Base-by-base conservation (phyloP, 192 early-diverging fungal species). In the Coemansia sp. region DNA sequence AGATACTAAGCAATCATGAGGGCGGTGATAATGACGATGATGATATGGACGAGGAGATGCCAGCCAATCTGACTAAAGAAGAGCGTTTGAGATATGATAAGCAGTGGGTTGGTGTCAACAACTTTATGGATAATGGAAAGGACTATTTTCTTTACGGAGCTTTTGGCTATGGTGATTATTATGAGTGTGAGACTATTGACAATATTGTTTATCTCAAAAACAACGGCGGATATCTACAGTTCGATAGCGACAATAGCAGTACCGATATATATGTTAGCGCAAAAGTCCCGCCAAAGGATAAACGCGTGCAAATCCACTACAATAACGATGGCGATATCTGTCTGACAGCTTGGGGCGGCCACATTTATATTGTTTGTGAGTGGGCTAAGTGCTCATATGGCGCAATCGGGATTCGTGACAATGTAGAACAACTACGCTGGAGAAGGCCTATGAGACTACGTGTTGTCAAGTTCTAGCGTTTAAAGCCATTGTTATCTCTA, bases 341-440 rank as follows among this genome's bases (percentile, higher is more conserved):
- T 40, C 27, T 56, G 28, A 44, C 54, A 28, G 25, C 12, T 5
- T 56, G 54, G 54, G 38, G 38, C 22, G 38, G 24, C 6, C 22
- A 16, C 6, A 24, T 43, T n/a, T 56, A n/a, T 23, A 22, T 12
- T 21, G 43, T 28, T 12, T 56, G 54, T 7, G 54, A 56, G 0
- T 56, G 54, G 54, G 14, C 43, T 14, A 56, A 56, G 19, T 23
- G 54, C n/a, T 56, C 54, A n/a, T 56, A 22, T 16, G 54, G 54
- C 23, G 6, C 19, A 23, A 25, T 56, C 27, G n/a, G 7, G 0
- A 24, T 56, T 28, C 11, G 43, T 1, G 27, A 12, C n/a, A 25
- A 44, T 6, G 23, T 6, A 16, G 12, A 24, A n/a, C 31, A 33
- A n/a, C 23, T 54, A 8, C 33, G 23, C 27, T 54, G 30, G 31